Evolutionary conservation across 2,329 filamentous ascomycete species (phyloP), one percentile per base, ranked within the genome.

Genomic region (Aurifilum marmelostoma): DNA sequence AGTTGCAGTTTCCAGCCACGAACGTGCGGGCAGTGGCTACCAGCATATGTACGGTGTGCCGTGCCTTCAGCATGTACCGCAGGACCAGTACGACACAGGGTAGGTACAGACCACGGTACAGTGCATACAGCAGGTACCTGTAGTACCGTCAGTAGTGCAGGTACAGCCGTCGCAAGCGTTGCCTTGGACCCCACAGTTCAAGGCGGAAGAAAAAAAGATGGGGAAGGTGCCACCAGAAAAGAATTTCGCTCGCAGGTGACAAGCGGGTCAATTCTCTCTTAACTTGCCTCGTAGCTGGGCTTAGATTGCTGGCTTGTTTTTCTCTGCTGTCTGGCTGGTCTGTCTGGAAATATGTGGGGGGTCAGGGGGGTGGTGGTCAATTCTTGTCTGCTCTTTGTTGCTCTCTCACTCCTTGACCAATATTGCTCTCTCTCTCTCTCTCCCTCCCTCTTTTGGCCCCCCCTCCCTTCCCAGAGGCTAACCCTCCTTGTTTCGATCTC

Each of bases 201-300:
- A 21, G 18, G 16, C 43, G 43, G 43, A 47, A 47, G 67, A 62
- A 66, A 24, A 65, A 65, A 67, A 70, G 62, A 70, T 66, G 69
- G 62, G 41, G 60, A 66, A 66, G 61, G 62, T 60, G 66, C 47
- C 63, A 68, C 66, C 24, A 27, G 21, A 16, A 32, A 63, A 54
- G 52, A 54, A 54, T 54, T 54, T 54, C 52, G 24, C 24, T 29
- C 52, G 16, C 52, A 54, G 50, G 14, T 29, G n/a, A 27, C 52
- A 54, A 29, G 52, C 52, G 52, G 52, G 52, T 29, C 43, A n/a
- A 21, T 52, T 52, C 34, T 34, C 34, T 34, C 34, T 34, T n/a
- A n/a, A n/a, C 21, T 50, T 8, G 12, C 12, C 39, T 41, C 39
- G 39, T 41, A 14, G 39, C 39, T 24, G 47, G 47, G 5, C 47